Base-by-base conservation (phyloP, 768 basidiomycete genomes). In the Cubamyces sp. region DNA sequence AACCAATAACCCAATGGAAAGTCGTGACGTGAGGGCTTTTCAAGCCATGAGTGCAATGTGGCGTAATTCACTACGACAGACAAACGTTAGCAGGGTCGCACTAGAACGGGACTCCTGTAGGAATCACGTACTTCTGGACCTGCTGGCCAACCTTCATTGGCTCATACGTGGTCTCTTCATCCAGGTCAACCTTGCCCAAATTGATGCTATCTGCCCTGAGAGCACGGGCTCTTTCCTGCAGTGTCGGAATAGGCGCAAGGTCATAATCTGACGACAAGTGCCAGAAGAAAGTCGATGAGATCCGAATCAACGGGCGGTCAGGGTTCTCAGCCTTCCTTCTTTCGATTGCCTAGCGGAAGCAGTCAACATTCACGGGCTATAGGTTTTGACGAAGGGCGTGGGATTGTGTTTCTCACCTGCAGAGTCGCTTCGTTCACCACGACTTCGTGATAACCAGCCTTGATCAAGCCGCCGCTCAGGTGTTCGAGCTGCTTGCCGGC, bases 261-360 rank as follows among this genome's bases (percentile, higher is more conserved):
- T 91, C 87, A 60, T 84, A 86, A 72, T 95, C 92, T 1, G 94
- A 94, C 0, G 87, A 92, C 14, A 97, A 81, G 70, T 95, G 94
- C 91, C 91, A 96, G 80, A 97, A 97, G 75, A 96, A 95, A 0
- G 95, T 98, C 1, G 93, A 96, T 3, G 94, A 96, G 65, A 98
- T 95, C n/a, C 96, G 88, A 66, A 96, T 92, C 39, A 90, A 78
- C 14, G 96, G 96, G n/a, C 96, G 87, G 56, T 85, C 81, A 2
- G 93, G 87, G 61, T 77, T 79, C 61, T 83, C 78, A 12, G 66
- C 65, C 66, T 81, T 87, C 43, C 90, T 83, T 54, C 78, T 76
- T 57, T 85, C 81, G 52, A 95, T 86, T 16, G 84, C 80, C 90
- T 93, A 26, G 40, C 9, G 9, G 56, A 2, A 21, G 9, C 26